Base-by-base conservation (phyloP, 805 yeast genomes). In the Novakomyces olei region DNA sequence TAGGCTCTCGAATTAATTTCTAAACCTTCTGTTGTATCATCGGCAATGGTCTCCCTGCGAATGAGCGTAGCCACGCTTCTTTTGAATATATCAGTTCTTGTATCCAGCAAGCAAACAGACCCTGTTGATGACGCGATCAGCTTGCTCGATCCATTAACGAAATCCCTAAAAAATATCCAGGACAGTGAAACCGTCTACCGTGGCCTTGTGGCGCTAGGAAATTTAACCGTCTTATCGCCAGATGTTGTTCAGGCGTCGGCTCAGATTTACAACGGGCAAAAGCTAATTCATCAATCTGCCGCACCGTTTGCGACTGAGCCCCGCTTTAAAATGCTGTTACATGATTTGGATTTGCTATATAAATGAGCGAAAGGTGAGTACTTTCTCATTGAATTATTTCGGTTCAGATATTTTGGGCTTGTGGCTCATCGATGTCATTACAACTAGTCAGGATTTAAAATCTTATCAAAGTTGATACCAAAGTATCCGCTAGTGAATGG, bases 131-230 rank as follows among this genome's bases (percentile, higher is more conserved):
- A 17, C 10, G 29, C 15, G 15, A 27, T 27, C 16, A 19, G 16
- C 5, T 5, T 27, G 4, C 9, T 27, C 15, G 12, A 17, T 5
- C 12, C 16, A 5, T 14, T 27, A 15, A n/a, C 15, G 5, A n/a
- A 10, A n/a, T 27, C 16, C 9, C 16, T 27, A 14, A 9, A n/a
- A n/a, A 12, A 10, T 3, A 15, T 19, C 16, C 14, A 17, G 15
- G 29, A 28, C 23, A 18, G 19, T 27, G 31, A 24, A n/a, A 17
- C 34, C 15, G 14, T 15, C 7, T 30, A 20, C 15, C 19, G 28
- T n/a, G 15, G 27, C 10, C 15, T 30, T 14, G 23, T 33, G 25
- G 32, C 32, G 14, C 15, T 33, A 15, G 30, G 34, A 19, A 26
- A 16, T 7, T 12, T 25, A 12, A 29, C 28, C 12, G 12, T 12